A percentile compares a stretch with the other conserved stretches of the same genome.
phyloP scores from a whole-genome alignment of 2,329 filamentous ascomycete genomes.

The Pseudogymnoascus verrucosus region DNA sequence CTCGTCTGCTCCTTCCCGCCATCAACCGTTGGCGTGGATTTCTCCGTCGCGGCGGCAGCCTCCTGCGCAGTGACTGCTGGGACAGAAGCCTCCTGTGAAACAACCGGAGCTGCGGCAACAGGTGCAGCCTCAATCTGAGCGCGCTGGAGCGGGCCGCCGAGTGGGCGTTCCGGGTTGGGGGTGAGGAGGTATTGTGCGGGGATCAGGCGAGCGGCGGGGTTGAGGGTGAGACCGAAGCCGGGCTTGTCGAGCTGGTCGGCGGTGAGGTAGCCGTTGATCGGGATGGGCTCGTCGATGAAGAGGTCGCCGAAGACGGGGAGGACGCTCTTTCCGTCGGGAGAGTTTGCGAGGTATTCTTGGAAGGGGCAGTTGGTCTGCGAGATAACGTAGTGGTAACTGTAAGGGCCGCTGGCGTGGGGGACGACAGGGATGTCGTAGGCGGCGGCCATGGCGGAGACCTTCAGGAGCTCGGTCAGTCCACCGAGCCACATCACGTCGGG shows the following conservation, averaged over 20 bases:
- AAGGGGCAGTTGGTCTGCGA: constrained; percentile 90
- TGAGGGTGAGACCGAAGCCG: constrained; percentile 82
- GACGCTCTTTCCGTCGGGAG: constrained; percentile 81
- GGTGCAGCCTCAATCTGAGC: background rate
- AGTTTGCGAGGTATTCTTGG: constrained; percentile 94
- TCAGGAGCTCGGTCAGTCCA: constrained; percentile 84
- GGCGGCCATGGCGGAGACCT: constrained; percentile 78
- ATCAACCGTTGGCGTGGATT: constrained; percentile 12
- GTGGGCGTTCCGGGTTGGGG: constrained; percentile 48
- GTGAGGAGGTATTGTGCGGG: constrained; percentile 66
- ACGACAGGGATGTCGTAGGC: constrained; percentile 94
- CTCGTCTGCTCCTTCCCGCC: constrained; percentile 25
- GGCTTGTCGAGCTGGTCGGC: constrained; percentile 76
- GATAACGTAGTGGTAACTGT: constrained; percentile 93
- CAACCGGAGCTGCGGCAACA: background rate
- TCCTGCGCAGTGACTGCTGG: background rate
- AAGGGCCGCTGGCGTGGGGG: constrained; percentile 87
- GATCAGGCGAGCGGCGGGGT: constrained; percentile 68
- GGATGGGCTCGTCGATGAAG: constrained; percentile 85
- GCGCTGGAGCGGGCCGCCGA: constrained; percentile 20
- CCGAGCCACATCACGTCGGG: constrained; percentile 98
- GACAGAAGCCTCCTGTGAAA: background rate
- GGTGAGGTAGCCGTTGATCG: constrained; percentile 72
- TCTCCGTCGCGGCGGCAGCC: constrained; percentile 12
- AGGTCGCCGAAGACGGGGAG: constrained; percentile 87